Evolutionary conservation across 2,329 filamentous ascomycete genomes (phyloP), one percentile per base, ranked within the genome.

Genomic region (Ophiocordyceps australis): DNA sequence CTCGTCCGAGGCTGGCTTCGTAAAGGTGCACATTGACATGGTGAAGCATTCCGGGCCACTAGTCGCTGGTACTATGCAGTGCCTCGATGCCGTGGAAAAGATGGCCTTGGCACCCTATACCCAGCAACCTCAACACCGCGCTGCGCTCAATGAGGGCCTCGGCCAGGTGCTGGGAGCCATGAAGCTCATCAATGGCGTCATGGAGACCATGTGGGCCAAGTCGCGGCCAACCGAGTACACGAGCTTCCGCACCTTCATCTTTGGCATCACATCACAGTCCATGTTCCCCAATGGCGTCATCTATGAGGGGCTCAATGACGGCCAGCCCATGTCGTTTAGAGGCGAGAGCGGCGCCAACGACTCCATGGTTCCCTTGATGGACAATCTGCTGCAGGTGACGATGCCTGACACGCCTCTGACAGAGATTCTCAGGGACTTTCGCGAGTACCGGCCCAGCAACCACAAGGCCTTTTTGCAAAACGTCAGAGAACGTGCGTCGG

Each of bases 11-110:
- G 86, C 86, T 1, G 86, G 86, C 25, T 94, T 95, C 46, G 82
- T 94, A n/a, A 66, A 94, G 9, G 85, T 89, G 5, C 86, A 94
- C 49, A 74, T 95, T 26, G 82, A 91, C 50, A 95, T 94, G 85
- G 86, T 93, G 25, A 74, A 74, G 45, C 72, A 92, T 50, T 85
- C 83, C 1, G 76, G 76, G 1, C 67, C 71, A 1, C 60, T 95
- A 2, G 72, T 94, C 24, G 63, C 68, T 22, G 81, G 81, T 17
- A 68, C 73, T 4, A 62, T 81, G 24, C 60, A 69, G 26, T 66
- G 75, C 26, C 61, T 92, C 14, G 63, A 75, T 17, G 25, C 34
- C 9, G 29, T 37, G 15, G 37, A 65, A 32, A n/a, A n/a, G n/a
- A n/a, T n/a, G n/a, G n/a, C n/a, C n/a, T n/a, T n/a, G n/a, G n/a